These are phyloP conservation scores for Coriolopsis trogii DNA, from an alignment of 1,284 basidiomycete genomes.

Conservation along the genomic window DNA sequence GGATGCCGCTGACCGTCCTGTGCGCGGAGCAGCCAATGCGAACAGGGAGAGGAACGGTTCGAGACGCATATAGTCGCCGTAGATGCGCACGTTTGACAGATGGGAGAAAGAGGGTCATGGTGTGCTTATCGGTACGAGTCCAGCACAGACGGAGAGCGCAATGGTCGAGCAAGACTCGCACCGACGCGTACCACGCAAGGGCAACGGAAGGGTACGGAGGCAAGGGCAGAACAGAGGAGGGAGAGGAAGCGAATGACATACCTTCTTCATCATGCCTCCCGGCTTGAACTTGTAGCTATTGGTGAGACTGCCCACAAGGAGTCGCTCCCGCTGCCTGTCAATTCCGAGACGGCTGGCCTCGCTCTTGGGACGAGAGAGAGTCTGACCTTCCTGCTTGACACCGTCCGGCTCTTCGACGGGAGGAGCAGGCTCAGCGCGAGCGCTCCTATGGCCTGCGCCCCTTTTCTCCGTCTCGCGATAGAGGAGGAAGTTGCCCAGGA, in stretches of 20 bases:
- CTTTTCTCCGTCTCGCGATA: slow-evolving; percentile 92
- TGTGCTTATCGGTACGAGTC: slow-evolving; percentile 14
- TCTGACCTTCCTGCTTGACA: slow-evolving; percentile 43
- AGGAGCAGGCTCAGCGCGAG: slow-evolving; percentile 40
- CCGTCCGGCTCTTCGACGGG: slow-evolving; percentile 32
- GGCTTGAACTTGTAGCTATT: slow-evolving; percentile 91
- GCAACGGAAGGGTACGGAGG: neutral
- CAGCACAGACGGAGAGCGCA: neutral
- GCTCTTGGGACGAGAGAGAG: slow-evolving; percentile 64
- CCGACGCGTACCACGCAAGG: neutral
- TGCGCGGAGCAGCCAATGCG: neutral
- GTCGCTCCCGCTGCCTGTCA: slow-evolving; percentile 77
- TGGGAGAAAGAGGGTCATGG: neutral
- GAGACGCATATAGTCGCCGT: neutral
- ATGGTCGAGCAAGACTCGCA: neutral
- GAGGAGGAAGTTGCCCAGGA: slow-evolving; percentile 93
- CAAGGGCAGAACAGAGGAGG: neutral
- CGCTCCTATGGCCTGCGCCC: slow-evolving; percentile 59
- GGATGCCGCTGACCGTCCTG: neutral
- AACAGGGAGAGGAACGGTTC: neutral
- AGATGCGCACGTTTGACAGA: slow-evolving; percentile 4
- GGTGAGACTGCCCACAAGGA: slow-evolving; percentile 86
- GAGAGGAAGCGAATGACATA: slow-evolving; percentile 36
- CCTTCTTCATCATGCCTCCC: slow-evolving; percentile 95
- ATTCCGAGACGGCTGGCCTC: slow-evolving; percentile 50